Conservation (phyloP, 805 yeast genomes). For the Starmerella powellii region DNA sequence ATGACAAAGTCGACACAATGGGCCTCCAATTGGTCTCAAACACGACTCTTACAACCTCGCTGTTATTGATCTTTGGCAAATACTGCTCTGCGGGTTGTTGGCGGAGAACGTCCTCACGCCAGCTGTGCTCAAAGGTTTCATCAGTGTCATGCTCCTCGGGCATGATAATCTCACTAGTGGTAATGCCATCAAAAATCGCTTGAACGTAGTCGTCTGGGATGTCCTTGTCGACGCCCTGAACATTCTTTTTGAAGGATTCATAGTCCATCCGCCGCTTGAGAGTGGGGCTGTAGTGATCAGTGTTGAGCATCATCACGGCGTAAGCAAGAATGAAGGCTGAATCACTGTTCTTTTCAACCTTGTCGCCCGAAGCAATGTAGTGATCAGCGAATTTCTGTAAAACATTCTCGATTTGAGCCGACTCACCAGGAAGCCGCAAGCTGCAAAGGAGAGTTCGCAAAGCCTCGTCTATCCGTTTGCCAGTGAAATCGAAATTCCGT, state of each 20-base stretch:
- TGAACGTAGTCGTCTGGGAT: slow-evolving; percentile 78
- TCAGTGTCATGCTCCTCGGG: slow-evolving; percentile 95
- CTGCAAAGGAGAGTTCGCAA: slow-evolving; percentile 66
- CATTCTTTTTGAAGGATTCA: slow-evolving; percentile 65
- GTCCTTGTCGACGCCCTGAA: slow-evolving; percentile 71
- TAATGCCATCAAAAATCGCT: slow-evolving; percentile 67
- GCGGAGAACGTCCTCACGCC: slow-evolving; percentile 30
- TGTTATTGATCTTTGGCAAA: slow-evolving; percentile 10
- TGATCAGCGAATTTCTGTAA: slow-evolving; percentile 76
- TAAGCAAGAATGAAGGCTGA: slow-evolving; percentile 81
- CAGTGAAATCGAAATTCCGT: slow-evolving; percentile 57
- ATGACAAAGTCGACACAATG: slow-evolving; percentile 59
- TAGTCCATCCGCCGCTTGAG: slow-evolving; percentile 84
- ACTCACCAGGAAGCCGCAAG: slow-evolving; percentile 92
- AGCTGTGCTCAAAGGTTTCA: slow-evolving; percentile 76
- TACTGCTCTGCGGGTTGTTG: slow-evolving; percentile 19
- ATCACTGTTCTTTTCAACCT: slow-evolving; percentile 57
- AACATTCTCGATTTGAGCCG: slow-evolving; percentile 89
- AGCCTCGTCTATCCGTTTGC: slow-evolving; percentile 84
- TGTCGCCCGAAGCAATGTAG: slow-evolving; percentile 41
- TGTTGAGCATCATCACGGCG: slow-evolving; percentile 86
- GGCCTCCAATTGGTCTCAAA: slow-evolving; percentile 53
- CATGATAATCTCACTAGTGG: slow-evolving; percentile 83
- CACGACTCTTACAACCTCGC: slow-evolving; percentile 56
- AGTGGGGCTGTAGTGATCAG: slow-evolving; percentile 87